phyloP scores from a whole-genome alignment of 2,329 filamentous ascomycete species.

The Pestalotiopsis sp. region DNA sequence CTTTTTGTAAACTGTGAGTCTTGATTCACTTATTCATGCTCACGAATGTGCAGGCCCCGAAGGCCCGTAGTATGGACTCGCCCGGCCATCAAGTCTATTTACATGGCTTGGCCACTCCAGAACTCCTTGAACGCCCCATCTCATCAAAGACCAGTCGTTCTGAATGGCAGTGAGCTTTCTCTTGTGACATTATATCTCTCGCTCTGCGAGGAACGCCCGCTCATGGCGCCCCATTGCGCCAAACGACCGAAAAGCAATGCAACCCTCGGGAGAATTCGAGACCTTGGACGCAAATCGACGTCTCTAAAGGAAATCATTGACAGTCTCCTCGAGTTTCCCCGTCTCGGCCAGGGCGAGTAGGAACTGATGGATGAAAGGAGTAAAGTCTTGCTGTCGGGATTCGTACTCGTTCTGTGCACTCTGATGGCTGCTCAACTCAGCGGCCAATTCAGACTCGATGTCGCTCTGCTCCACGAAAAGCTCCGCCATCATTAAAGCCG shows the following conservation, averaged over 20 bases:
- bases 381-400: slow-evolving; percentile 25
- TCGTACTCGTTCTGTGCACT: slow-evolving; percentile 51
- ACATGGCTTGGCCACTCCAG: background rate
- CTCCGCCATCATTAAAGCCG: slow-evolving; percentile 36
- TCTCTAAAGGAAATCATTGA: background rate
- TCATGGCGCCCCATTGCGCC: background rate
- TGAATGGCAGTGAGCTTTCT: background rate
- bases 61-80: background rate
- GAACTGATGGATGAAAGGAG: slow-evolving; percentile 8
- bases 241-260: background rate
- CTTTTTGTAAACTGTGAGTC: background rate
- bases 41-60: background rate
- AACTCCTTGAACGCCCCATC: background rate
- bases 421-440: slow-evolving; percentile 44
- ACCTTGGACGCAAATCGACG: background rate
- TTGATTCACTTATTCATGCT: background rate
- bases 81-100: background rate
- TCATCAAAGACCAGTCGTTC: background rate
- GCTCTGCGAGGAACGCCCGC: background rate
- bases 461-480: slow-evolving; percentile 41
- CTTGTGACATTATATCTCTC: background rate
- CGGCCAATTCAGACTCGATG: slow-evolving; percentile 45
- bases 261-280: too few relatives aligned
- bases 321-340: background rate
- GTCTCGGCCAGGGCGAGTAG: slow-evolving; percentile 2